Evolutionary conservation across 2,329 filamentous ascomycete genomes (phyloP).

Genomic region (Grosmannia penicillata): DNA sequence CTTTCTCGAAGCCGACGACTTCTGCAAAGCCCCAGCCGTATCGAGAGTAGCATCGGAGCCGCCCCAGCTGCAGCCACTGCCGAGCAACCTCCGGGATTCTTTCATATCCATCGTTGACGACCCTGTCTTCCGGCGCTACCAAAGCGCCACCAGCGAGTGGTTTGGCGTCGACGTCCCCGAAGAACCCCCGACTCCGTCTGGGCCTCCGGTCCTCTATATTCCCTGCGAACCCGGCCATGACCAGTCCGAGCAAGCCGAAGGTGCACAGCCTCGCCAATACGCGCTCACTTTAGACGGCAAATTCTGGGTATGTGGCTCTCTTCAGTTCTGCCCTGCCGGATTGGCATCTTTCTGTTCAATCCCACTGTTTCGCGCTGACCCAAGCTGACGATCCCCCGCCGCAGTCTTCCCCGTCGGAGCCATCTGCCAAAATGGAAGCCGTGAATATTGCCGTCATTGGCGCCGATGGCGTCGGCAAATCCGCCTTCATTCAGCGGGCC

Average conservation of each 20-base stretch:
- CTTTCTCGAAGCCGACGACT: conserved; percentile 8
- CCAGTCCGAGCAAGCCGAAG: conserved; percentile 20
- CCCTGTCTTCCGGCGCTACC: conserved; percentile 35
- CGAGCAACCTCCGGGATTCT: conserved; percentile 25
- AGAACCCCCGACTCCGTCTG: conserved; percentile 11
- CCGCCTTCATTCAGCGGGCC: conserved; percentile 50
- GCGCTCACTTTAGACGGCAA: conserved; percentile 20
- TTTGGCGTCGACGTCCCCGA: conserved; percentile 11
- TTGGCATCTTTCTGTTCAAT: background rate
- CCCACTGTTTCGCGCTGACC: background rate
- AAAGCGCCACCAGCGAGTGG: conserved; percentile 18
- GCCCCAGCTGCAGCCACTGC: conserved; percentile 8
- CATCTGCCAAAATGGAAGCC: conserved; percentile 32
- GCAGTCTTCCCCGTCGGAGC: no score
- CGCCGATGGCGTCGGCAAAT: conserved; percentile 52
- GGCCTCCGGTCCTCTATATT: conserved; percentile 13
- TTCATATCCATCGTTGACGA: conserved; percentile 39
- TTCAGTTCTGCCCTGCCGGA: background rate
- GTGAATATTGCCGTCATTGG: conserved; percentile 55
- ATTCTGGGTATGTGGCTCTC: background rate
- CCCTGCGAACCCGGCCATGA: conserved; percentile 22
- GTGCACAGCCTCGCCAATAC: conserved; percentile 32
- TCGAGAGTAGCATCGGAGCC: background rate
- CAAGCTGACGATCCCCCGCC: no score
- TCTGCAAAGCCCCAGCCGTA: background rate